Percentiles rank a stretch among this genome's conserved stretches.
Evolutionary conservation across 371 early-diverging fungal species (phyloP).

Genomic region (Rhizopus sp.): DNA sequence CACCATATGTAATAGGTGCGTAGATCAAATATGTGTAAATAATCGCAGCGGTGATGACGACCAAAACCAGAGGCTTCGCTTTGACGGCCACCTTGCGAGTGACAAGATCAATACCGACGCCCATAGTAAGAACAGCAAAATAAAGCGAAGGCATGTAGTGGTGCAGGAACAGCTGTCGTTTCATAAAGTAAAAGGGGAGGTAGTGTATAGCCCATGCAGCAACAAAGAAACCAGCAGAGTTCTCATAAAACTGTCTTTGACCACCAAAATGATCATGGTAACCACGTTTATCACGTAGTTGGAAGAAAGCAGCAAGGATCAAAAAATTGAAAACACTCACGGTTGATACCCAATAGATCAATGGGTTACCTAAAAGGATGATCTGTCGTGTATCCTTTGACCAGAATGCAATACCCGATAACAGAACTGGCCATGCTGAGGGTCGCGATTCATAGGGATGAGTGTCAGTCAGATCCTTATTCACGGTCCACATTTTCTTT

Average conservation of each 20-base stretch:
- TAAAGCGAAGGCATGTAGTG: conserved; percentile 96
- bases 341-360: conserved; percentile 86
- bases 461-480: conserved; percentile 77
- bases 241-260: conserved; percentile 50
- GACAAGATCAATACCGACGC: conserved; percentile 73
- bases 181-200: conserved; percentile 94
- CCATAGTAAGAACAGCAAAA: conserved; percentile 74
- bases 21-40: conserved; percentile 61
- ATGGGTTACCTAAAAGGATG: conserved; percentile 97
- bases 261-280: conserved; percentile 52
- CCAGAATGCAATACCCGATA: conserved; percentile 92
- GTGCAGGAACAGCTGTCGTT: conserved; percentile 93
- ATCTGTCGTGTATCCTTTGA: conserved; percentile 68
- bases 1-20: conserved; percentile 83
- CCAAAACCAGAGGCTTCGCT: conserved; percentile 35
- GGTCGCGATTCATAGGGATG: conserved; percentile 91
- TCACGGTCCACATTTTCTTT: conserved; percentile 79
- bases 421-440: conserved; percentile 81
- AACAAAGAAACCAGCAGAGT: conserved; percentile 78
- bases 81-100: conserved; percentile 46
- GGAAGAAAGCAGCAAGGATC: conserved; percentile 61
- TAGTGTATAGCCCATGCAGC: conserved; percentile 93
- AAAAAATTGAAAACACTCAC: conserved; percentile 63
- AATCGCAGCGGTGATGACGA: conserved; percentile 43
- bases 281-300: conserved; percentile 73